A percentile compares a stretch with the other conserved stretches of the same genome.
phyloP scores from a whole-genome alignment of 768 basidiomycete genomes.

The Macrolepiota albuminosa region DNA sequence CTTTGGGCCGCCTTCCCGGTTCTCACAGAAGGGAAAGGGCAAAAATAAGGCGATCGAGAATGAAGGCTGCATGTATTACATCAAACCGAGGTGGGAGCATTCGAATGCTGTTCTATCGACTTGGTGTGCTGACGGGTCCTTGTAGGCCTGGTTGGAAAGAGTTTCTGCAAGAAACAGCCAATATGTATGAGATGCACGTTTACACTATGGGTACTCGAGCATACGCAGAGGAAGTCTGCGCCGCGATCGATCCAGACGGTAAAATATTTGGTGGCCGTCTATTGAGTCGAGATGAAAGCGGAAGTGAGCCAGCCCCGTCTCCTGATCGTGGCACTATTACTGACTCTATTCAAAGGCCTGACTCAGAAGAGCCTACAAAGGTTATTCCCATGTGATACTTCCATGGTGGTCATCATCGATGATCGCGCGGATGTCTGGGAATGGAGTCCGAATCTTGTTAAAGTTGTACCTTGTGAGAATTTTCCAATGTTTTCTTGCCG shows the following conservation, averaged over 20 bases:
- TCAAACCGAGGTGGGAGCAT: slow-evolving; percentile 82
- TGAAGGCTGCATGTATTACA: slow-evolving; percentile 93
- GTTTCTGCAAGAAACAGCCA: slow-evolving; percentile 68
- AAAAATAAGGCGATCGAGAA: slow-evolving; percentile 63
- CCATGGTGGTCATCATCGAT: slow-evolving; percentile 99
- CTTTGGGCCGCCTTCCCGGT: slow-evolving; percentile 39
- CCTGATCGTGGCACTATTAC: neutral
- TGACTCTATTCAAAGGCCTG: slow-evolving; percentile 48
- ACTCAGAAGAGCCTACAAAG: slow-evolving; percentile 90
- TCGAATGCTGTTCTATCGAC: neutral
- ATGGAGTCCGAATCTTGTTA: slow-evolving; percentile 93
- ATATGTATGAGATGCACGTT: slow-evolving; percentile 97
- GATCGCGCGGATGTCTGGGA: slow-evolving; percentile 99
- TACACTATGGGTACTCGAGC: slow-evolving; percentile 99
- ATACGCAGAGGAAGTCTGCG: slow-evolving; percentile 94
- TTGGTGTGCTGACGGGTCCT: slow-evolving; percentile 7
- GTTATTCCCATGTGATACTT: slow-evolving; percentile 93
- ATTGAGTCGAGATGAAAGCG: slow-evolving; percentile 92
- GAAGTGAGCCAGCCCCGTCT: slow-evolving; percentile 65
- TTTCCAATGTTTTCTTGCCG: neutral
- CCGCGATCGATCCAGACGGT: slow-evolving; percentile 86
- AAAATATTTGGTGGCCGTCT: slow-evolving; percentile 84
- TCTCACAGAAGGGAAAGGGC: slow-evolving; percentile 41
- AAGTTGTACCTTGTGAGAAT: slow-evolving; percentile 87
- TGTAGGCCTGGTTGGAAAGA: slow-evolving; percentile 73